Evolutionary conservation across 106 monocot genomes (phyloP).

Genomic region (Acorus calamus): DNA sequence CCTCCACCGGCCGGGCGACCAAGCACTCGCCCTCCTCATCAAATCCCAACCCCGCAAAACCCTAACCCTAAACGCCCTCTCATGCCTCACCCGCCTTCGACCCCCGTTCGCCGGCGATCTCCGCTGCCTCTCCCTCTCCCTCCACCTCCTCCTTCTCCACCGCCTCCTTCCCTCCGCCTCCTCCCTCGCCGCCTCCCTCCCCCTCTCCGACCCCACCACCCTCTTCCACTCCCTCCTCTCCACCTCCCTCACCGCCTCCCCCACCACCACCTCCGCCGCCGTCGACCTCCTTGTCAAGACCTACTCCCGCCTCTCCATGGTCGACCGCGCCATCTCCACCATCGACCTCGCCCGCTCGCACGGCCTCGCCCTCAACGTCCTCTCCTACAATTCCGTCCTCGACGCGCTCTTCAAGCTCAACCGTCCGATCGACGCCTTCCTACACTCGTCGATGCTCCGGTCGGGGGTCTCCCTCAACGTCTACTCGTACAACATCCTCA

Average conservation of each 20-base stretch:
- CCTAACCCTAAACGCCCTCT: constrained; percentile 12
- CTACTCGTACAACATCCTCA: constrained; percentile 72
- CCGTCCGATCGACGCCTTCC: not conserved
- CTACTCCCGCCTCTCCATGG: constrained; percentile 30
- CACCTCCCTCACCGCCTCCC: constrained; percentile 7
- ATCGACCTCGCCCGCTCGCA: constrained; percentile 28
- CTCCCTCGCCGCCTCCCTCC: constrained; percentile 1
- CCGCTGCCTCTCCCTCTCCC: constrained; percentile 6
- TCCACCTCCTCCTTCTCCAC: not conserved
- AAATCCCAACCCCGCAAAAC: constrained; percentile 7
- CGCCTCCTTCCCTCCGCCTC: constrained; percentile 2
- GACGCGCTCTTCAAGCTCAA: constrained; percentile 44
- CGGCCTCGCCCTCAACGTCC: constrained; percentile 34
- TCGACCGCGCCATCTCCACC: constrained; percentile 30
- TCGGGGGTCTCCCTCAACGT: constrained; percentile 44
- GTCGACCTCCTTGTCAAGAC: constrained; percentile 61
- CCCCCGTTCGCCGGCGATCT: constrained; percentile 8
- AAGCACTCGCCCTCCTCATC: constrained; percentile 19
- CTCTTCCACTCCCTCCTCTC: constrained; percentile 14
- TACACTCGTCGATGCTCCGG: constrained; percentile 20
- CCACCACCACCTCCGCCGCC: constrained; percentile 11
- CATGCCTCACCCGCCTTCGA: constrained; percentile 14
- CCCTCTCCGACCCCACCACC: constrained; percentile 2
- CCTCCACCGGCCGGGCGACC: constrained; percentile 14
- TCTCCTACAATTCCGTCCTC: constrained; percentile 70